Evolutionary conservation across 768 basidiomycete genomes (phyloP).

Genomic region (Amanita rimosa): DNA sequence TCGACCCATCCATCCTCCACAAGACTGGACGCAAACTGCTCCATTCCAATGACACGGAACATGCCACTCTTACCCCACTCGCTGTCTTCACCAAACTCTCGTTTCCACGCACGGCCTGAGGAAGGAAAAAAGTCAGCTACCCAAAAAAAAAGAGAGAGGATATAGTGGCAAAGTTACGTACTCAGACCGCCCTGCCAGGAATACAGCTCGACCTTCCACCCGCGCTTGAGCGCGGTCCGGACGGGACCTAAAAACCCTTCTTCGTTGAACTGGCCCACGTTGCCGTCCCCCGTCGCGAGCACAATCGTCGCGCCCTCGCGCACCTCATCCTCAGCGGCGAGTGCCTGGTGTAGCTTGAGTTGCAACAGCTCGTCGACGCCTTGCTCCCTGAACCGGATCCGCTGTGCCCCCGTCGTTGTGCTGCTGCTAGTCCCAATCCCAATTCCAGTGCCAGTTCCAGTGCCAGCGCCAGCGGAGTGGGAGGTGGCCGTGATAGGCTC

Average conservation of each 20-base stretch:
- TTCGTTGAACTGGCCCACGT: conserved; percentile 85
- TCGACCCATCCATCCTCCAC: conserved; percentile 25
- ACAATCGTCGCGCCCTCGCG: conserved; percentile 73
- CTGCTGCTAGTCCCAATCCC: conserved; percentile 5
- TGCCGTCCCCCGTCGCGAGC: conserved; percentile 90
- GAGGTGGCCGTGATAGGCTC: neutral
- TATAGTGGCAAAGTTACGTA: conserved; percentile 13
- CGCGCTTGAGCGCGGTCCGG: conserved; percentile 72
- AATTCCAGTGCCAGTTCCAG: conserved; percentile 6
- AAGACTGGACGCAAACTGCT: conserved; percentile 52
- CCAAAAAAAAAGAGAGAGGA: neutral
- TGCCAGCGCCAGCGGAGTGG: conserved; percentile 8
- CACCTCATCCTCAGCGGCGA: conserved; percentile 55
- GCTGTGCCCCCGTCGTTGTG: conserved; percentile 12
- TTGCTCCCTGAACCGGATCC: conserved; percentile 73
- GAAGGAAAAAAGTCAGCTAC: neutral
- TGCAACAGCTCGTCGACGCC: conserved; percentile 94
- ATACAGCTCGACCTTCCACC: conserved; percentile 93
- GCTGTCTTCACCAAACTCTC: conserved; percentile 53
- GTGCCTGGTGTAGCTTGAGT: conserved; percentile 81
- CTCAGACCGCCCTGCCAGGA: conserved; percentile 84
- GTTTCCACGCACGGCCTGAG: conserved; percentile 53
- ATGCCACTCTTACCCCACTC: conserved; percentile 36
- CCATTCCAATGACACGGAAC: conserved; percentile 53
- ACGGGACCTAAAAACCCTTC: conserved; percentile 90